These are phyloP conservation scores for Yarrowia phangngaensis DNA, from an alignment of 805 yeast species.

Conservation along the genomic window DNA sequence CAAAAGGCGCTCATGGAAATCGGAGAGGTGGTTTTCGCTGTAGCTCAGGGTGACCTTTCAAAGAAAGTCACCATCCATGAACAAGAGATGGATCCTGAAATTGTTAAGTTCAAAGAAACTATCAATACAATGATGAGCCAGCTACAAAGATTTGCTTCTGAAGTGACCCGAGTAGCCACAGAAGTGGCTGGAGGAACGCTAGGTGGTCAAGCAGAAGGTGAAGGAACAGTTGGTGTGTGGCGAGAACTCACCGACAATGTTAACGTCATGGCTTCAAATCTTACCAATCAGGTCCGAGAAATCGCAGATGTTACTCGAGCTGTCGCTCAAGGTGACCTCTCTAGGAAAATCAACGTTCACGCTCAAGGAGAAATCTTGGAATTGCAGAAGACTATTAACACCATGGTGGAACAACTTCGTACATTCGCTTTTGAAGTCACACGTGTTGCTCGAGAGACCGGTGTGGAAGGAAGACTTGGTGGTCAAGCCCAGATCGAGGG, in stretches of 20 bases:
- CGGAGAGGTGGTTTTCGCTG: constrained; percentile 82
- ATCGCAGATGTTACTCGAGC: constrained; percentile 87
- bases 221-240: constrained; percentile 88
- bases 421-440: constrained; percentile 83
- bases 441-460: constrained; percentile 83
- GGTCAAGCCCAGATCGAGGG: constrained; percentile 80
- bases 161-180: constrained; percentile 80
- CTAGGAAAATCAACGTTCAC: constrained; percentile 79
- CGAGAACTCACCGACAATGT: constrained; percentile 80
- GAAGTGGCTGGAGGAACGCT: constrained; percentile 87
- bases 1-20: constrained; percentile 71
- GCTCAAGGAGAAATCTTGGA: constrained; percentile 89
- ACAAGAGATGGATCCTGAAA: constrained; percentile 73
- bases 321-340: constrained; percentile 80
- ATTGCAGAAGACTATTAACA: constrained; percentile 78
- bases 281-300: constrained; percentile 84
- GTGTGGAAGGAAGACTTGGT: constrained; percentile 83
- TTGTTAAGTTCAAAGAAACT: constrained; percentile 71
- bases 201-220: constrained; percentile 83
- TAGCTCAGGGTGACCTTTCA: constrained; percentile 82
- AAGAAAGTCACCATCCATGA: constrained; percentile 73
- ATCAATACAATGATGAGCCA: constrained; percentile 89
- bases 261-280: constrained; percentile 83
- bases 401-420: constrained; percentile 82
- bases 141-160: constrained; percentile 72